These are phyloP conservation scores for Teunomyces atbi DNA, from an alignment of 805 yeast genomes.

Conservation along the genomic window DNA sequence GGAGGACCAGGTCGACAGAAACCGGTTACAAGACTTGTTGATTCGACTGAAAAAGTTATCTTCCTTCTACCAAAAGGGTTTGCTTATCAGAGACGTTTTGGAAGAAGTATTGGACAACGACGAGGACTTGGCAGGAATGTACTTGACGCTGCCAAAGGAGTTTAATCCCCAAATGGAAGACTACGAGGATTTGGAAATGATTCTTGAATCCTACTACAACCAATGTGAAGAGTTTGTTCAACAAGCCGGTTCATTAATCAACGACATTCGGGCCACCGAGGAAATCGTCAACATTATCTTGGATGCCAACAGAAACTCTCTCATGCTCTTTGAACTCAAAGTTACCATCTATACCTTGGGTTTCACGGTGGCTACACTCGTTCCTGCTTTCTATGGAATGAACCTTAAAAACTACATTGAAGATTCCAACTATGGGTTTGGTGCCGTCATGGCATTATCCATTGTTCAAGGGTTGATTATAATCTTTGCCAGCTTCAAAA, in stretches of 20 bases:
- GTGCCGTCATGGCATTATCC: slow-evolving; percentile 51
- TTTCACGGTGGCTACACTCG: slow-evolving; percentile 75
- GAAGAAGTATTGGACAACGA: slow-evolving; percentile 85
- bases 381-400: slow-evolving; percentile 92
- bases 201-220: slow-evolving; percentile 83
- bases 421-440: slow-evolving; percentile 64
- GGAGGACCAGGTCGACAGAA: slow-evolving; percentile 79
- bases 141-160: slow-evolving; percentile 48
- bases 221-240: slow-evolving; percentile 94
- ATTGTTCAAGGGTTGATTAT: slow-evolving; percentile 52
- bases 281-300: slow-evolving; percentile 88
- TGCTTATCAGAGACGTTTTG: slow-evolving; percentile 73
- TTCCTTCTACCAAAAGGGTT: slow-evolving; percentile 70
- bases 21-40: slow-evolving; percentile 67
- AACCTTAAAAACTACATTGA: slow-evolving; percentile 76
- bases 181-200: slow-evolving; percentile 79
- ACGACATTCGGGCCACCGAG: slow-evolving; percentile 86
- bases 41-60: slow-evolving; percentile 70
- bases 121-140: slow-evolving; percentile 80
- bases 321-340: slow-evolving; percentile 83
- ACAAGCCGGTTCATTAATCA: slow-evolving; percentile 77
- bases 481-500: slow-evolving; percentile 55
- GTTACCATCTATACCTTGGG: slow-evolving; percentile 83
- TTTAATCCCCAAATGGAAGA: slow-evolving; percentile 28
- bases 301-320: slow-evolving; percentile 86